Base-by-base conservation (phyloP, 2,329 filamentous ascomycete species). In the Aspergillus jensenii region DNA sequence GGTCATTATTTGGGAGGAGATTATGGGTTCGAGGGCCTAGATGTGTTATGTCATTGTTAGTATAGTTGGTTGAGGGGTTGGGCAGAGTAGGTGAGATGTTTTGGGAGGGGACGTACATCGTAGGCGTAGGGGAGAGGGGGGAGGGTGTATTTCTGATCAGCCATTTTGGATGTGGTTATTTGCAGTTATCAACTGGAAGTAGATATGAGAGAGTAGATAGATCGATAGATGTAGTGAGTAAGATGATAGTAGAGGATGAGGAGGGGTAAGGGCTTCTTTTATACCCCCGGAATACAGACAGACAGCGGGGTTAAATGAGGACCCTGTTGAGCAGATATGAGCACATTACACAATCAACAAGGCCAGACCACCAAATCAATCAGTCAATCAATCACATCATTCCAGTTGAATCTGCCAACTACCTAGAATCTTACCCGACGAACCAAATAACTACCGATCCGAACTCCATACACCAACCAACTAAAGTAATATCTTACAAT, bases 1-100 rank as follows among this genome's bases (percentile, higher is more conserved):
- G 80, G 96, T 89, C 92, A 96, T 96, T 80, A 96, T 96, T 78
- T 93, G 85, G 73, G 88, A 87, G 41, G 89, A 92, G 81, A 96
- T 84, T 74, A 82, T 73, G 65, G 83, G 84, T 79, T 97, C 93
- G 67, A 97, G 90, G 46, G 92, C 93, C 81, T 67, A 1, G 2
- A 81, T 37, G 54, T 40, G 47, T 12, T 15, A 35, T 41, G 35
- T 4, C 6, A n/a, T 1, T 27, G n/a, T 39, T 49, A 37, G 31
- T 6, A 11, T 33, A 4, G 23, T 15, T 15, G 3, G 40, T 15
- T 37, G 15, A 19, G 3, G 19, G 19, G 19, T 21, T 21, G 3
- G 19, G 19, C 3, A 3, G 3, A 21, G 19, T 21, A 21, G 19
- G 4, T 21, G 21, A 17, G 1, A 1, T 3, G 3, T 52, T 33